Conservation (phyloP, 2,329 filamentous ascomycete species). For the Trichoderma gracile region DNA sequence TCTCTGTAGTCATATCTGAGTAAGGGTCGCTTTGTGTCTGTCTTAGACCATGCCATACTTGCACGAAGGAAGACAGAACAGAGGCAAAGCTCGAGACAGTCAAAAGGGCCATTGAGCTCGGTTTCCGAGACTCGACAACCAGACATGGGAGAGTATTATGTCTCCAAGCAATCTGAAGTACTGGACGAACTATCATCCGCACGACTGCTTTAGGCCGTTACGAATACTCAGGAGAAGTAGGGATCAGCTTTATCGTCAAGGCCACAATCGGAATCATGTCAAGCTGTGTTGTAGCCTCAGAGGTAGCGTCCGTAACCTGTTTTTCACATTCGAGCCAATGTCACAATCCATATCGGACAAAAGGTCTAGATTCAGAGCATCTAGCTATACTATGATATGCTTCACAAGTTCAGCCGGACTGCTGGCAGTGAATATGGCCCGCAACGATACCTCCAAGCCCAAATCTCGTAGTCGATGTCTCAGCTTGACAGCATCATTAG, state of each 20-base stretch:
- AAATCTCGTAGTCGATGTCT: constrained; percentile 10
- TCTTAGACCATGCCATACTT: no score
- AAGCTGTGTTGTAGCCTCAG: no score
- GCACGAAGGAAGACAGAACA: background rate
- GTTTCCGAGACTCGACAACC: background rate
- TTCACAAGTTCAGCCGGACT: background rate
- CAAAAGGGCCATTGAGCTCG: background rate
- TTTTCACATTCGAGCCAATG: no score
- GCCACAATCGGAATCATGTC: no score
- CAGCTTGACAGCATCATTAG: constrained; percentile 1
- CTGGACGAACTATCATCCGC: background rate
- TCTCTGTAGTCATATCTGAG: background rate
- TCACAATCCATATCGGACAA: no score
- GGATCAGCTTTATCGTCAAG: background rate
- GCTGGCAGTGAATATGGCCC: background rate
- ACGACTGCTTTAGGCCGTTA: no score
- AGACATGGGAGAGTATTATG: background rate
- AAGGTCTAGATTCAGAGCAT: background rate
- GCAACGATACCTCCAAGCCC: background rate
- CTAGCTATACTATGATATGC: background rate
- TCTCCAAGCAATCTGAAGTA: no score
- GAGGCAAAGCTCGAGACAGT: background rate
- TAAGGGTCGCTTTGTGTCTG: no score
- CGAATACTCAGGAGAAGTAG: no score
- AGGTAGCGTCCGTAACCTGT: no score